Evolutionary conservation across 2,329 filamentous ascomycete genomes (phyloP).

Genomic region (Alternaria gaisen): DNA sequence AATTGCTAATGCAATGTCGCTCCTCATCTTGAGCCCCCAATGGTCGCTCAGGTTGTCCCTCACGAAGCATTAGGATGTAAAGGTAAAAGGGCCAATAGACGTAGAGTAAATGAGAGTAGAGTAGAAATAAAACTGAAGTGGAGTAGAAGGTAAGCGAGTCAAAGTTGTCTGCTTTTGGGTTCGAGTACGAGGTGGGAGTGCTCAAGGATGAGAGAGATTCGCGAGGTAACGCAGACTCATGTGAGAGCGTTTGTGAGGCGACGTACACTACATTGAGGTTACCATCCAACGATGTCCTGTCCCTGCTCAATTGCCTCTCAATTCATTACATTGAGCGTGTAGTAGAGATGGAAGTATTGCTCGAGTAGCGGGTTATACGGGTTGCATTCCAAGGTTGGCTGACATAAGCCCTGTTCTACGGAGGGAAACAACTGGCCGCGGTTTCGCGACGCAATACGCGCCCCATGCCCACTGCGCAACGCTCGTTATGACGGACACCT

Average conservation of each 20-base stretch:
- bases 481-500: neutral
- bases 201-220: neutral
- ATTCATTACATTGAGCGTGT: neutral
- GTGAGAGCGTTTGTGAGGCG: neutral
- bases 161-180: too few species aligned
- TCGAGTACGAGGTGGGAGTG: too few species aligned
- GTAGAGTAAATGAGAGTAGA: too few species aligned
- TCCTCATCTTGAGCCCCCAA: too few species aligned
- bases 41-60: too few species aligned
- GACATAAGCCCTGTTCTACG: neutral
- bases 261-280: neutral
- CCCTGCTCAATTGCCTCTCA: neutral
- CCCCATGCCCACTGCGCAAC: neutral
- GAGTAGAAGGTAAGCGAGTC: too few species aligned
- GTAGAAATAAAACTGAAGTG: too few species aligned
- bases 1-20: too few species aligned
- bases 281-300: neutral
- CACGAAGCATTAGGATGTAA: too few species aligned
- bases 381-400: neutral
- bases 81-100: too few species aligned
- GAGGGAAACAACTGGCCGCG: neutral
- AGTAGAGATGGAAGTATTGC: neutral
- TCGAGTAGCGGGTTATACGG: neutral
- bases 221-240: neutral
- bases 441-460: neutral